Conservation (phyloP, 1,284 basidiomycete genomes). For the Cutaneotrichosporon mucoides region DNA sequence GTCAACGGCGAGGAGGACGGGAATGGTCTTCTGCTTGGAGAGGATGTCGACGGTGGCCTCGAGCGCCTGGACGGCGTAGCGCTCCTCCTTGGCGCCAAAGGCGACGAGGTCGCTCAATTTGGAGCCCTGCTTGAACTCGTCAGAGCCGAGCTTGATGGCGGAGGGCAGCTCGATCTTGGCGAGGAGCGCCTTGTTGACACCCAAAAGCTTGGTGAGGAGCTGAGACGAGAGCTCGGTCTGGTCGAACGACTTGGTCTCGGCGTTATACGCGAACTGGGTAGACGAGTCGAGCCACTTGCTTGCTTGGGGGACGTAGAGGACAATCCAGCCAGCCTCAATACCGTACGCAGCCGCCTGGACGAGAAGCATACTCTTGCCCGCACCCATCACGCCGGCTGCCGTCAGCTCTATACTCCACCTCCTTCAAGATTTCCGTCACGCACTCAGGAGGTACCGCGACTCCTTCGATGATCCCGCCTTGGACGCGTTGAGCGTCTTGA, state of each 20-base stretch:
- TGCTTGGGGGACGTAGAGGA: constrained; percentile 78
- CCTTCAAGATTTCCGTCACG: background rate
- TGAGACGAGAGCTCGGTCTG: constrained; percentile 57
- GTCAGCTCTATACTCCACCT: background rate
- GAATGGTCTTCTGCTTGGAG: constrained; percentile 63
- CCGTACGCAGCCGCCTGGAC: constrained; percentile 77
- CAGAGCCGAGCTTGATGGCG: constrained; percentile 39
- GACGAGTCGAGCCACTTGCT: constrained; percentile 74
- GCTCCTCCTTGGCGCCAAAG: constrained; percentile 57
- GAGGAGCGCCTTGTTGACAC: constrained; percentile 45
- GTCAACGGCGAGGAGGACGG: constrained; percentile 80
- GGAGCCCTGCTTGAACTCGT: constrained; percentile 54
- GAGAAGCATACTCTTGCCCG: constrained; percentile 78
- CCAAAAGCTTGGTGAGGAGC: constrained; percentile 42
- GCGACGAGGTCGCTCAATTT: constrained; percentile 59
- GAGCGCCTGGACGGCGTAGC: constrained; percentile 62
- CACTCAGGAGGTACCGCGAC: constrained; percentile 6
- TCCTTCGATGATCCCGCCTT: constrained; percentile 16
- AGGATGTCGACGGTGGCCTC: constrained; percentile 63
- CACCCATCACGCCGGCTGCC: constrained; percentile 61
- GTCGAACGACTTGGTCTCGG: constrained; percentile 69
- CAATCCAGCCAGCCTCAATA: constrained; percentile 68
- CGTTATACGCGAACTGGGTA: constrained; percentile 68
- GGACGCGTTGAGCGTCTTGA: constrained; percentile 27
- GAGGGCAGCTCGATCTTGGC: constrained; percentile 25